These are phyloP conservation scores for Hyaloscypha finlandica DNA, from an alignment of 495 filamentous ascomycete species.

Conservation along the genomic window DNA sequence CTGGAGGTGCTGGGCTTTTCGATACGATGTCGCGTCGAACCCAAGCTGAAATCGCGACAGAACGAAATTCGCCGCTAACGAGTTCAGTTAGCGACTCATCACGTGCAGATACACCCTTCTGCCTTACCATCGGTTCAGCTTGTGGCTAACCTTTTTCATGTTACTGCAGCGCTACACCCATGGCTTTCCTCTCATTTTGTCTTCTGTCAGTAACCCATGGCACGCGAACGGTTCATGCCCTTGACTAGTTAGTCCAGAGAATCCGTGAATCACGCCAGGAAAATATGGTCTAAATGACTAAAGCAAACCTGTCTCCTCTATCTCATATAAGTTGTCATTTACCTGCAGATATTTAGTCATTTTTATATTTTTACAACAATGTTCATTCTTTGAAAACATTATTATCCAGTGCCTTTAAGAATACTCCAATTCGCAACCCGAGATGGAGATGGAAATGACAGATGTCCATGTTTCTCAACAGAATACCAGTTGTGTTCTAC, in stretches of 20 bases:
- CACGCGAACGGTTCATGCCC: not conserved
- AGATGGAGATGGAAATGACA: not conserved
- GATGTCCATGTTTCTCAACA: not conserved
- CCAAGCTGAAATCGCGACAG: slow-evolving; percentile 6
- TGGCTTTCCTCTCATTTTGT: not conserved
- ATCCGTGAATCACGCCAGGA: not conserved
- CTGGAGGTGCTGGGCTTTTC: not conserved
- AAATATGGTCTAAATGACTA: not conserved
- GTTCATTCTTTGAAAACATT: not conserved
- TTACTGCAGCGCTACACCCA: not conserved
- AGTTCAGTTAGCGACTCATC: not conserved
- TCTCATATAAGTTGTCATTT: not conserved
- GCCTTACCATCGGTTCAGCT: too few relatives aligned
- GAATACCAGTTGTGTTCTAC: not conserved
- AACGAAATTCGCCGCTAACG: too few relatives aligned
- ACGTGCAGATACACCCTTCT: not conserved
- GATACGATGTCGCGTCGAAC: not conserved
- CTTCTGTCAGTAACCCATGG: not conserved
- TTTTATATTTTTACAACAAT: not conserved
- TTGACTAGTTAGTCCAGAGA: not conserved
- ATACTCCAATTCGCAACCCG: not conserved
- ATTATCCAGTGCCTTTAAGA: not conserved
- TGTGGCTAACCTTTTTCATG: not conserved
- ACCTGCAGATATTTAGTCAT: not conserved
- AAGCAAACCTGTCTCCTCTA: not conserved